Conservation (phyloP, 192 early-diverging fungal species). For the Funneliformis mosseae region DNA sequence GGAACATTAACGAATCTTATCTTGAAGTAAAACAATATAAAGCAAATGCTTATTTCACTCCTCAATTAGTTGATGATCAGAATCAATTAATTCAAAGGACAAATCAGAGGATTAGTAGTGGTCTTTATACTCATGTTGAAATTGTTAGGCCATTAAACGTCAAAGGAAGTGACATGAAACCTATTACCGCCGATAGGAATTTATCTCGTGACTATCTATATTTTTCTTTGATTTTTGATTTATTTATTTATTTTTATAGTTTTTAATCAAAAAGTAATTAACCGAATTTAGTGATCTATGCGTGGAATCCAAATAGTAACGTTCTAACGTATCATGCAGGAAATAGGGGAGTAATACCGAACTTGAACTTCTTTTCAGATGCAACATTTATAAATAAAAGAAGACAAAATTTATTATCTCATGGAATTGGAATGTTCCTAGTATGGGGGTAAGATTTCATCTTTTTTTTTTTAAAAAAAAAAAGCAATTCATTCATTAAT, state of each 20-base stretch:
- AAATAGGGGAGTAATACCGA: neutral
- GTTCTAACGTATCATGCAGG: neutral
- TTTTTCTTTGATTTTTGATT: neutral
- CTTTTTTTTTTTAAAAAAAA: neutral
- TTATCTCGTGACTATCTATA: neutral
- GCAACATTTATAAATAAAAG: neutral
- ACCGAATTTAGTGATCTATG: neutral
- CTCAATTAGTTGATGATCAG: neutral
- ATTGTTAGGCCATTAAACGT: neutral
- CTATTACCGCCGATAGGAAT: neutral
- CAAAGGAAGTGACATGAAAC: neutral
- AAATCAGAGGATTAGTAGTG: neutral
- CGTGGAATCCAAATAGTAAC: neutral
- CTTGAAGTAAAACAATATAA: neutral
- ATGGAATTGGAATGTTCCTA: conserved; percentile 33
- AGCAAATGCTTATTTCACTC: neutral
- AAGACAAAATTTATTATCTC: neutral
- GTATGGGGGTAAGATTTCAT: conserved; percentile 20
- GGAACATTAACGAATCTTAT: neutral
- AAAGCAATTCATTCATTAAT: too few species aligned
- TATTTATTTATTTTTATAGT: neutral
- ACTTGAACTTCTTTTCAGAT: conserved; percentile 17
- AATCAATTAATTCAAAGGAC: neutral
- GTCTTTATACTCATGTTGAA: neutral
- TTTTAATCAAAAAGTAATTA: neutral